These are phyloP conservation scores for Vigna radiata DNA, from an alignment of 306 rosid species.

Conservation along the genomic window DNA sequence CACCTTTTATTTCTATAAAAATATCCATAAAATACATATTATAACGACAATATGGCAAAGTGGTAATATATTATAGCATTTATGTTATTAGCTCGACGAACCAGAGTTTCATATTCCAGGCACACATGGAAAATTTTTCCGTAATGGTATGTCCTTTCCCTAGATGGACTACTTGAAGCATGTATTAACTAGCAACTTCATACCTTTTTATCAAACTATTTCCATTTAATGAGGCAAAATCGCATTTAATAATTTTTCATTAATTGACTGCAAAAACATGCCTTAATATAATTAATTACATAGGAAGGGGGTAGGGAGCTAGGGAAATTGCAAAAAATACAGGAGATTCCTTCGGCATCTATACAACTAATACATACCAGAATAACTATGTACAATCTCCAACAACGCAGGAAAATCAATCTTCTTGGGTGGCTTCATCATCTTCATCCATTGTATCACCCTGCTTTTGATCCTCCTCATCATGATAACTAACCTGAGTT, in stretches of 20 bases:
- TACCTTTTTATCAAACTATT: neutral
- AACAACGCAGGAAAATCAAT: constrained; percentile 61
- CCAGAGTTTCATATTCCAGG: constrained; percentile 19
- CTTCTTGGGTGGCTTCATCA: constrained; percentile 66
- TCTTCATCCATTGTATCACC: constrained; percentile 76
- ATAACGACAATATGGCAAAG: neutral
- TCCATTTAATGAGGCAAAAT: constrained; percentile 16
- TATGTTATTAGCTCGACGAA: neutral
- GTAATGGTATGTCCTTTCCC: neutral
- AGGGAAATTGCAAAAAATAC: constrained; percentile 5
- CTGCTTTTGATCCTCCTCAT: constrained; percentile 50
- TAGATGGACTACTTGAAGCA: constrained; percentile 10
- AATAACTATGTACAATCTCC: neutral
- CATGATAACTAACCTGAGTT: constrained; percentile 62
- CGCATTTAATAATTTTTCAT: neutral
- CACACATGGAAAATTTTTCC: neutral
- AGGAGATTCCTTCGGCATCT: constrained; percentile 32
- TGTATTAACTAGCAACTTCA: neutral
- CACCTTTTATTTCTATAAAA: neutral
- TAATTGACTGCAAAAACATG: constrained; percentile 10
- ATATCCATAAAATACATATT: constrained; percentile 2
- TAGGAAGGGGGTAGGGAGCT: neutral
- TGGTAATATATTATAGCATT: neutral
- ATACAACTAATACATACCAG: constrained; percentile 32
- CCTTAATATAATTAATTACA: constrained; percentile 36